Evolutionary conservation across 176 grass and related monocot genomes (phyloP), one percentile per base, ranked within the genome.

Genomic region (Oropetium thomaeum): DNA sequence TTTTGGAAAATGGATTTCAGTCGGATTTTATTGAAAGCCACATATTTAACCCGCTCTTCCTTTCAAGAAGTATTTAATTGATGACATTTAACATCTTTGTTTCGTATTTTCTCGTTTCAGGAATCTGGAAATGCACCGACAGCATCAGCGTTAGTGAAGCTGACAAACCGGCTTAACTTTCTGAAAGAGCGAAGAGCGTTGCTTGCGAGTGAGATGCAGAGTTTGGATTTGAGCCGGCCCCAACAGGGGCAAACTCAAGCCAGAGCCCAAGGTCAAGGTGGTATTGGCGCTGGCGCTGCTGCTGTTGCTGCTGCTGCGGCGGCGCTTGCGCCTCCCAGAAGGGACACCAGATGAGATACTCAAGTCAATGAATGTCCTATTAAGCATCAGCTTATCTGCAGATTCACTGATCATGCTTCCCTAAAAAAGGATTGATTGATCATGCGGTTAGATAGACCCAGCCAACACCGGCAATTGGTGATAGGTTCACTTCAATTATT

Each of bases 131-230:
- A 29, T 30, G 11, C 27, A 22, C 80, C 84, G 48, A 75, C 79
- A 22, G 73, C 77, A 60, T 65, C 77, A 42, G 92, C 92, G 26
- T 77, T 92, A 47, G 76, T 60, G 37, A 99, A 95, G 85, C 61
- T 99, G 61, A 96, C 96, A 28, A 88, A 70, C 68, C 87, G 91
- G 48, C 92, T 99, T 31, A 90, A 90, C 80, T 90, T 99, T 72
- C 73, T 99, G 67, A 99, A 99, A 81, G 96, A 99, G 79, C 81
- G 96, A 40, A 88, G 87, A 48, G 96, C 85, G 0, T 74, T 90
- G 48, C 81, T 93, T 69, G 87, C 81, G 35, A 93, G 73, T 65
- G 91, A 99, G 70, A 88, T 88, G 81, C 86, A 88, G 54, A 76
- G 54, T 76, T 74, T 88, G 60, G 86, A 88, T 80, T 39, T 88